These are phyloP conservation scores for Bryum argenteum DNA, from an alignment of 225 moss, liverwort and hornwort species.

Conservation along the genomic window DNA sequence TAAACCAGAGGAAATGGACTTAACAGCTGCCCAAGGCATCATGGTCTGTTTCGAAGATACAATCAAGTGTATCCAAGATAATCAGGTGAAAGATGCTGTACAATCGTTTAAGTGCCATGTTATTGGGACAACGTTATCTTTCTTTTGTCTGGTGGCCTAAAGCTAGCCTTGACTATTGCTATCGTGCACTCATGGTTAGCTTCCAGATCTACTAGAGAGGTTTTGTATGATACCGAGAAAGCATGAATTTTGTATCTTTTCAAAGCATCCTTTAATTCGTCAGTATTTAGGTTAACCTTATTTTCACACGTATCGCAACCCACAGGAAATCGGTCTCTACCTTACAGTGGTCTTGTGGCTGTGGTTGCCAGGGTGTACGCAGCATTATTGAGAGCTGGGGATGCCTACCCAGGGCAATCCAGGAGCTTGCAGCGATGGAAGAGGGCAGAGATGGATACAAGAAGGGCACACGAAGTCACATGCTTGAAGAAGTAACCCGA, in stretches of 20 bases:
- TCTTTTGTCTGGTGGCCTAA: not conserved
- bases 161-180: not conserved
- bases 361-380: slow-evolving; percentile 51
- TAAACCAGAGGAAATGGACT: slow-evolving; percentile 60
- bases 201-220: not conserved
- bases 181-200: not conserved
- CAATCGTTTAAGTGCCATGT: not conserved
- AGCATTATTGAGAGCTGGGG: slow-evolving; percentile 76
- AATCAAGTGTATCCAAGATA: slow-evolving; percentile 63
- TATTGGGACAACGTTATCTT: not conserved
- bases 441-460: slow-evolving; percentile 43
- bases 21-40: slow-evolving; percentile 80
- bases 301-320: not conserved
- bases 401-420: slow-evolving; percentile 73
- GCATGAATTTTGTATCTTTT: not conserved
- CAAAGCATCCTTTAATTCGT: not conserved
- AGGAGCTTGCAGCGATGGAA: slow-evolving; percentile 68
- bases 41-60: slow-evolving; percentile 80
- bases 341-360: slow-evolving; percentile 13
- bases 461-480: slow-evolving; percentile 41
- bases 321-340: not conserved
- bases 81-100: slow-evolving; percentile 45
- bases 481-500: slow-evolving; percentile 70
- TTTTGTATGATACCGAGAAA: not conserved
- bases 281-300: not conserved